Conservation (phyloP, 345 rosid species). For the Salix viminalis region DNA sequence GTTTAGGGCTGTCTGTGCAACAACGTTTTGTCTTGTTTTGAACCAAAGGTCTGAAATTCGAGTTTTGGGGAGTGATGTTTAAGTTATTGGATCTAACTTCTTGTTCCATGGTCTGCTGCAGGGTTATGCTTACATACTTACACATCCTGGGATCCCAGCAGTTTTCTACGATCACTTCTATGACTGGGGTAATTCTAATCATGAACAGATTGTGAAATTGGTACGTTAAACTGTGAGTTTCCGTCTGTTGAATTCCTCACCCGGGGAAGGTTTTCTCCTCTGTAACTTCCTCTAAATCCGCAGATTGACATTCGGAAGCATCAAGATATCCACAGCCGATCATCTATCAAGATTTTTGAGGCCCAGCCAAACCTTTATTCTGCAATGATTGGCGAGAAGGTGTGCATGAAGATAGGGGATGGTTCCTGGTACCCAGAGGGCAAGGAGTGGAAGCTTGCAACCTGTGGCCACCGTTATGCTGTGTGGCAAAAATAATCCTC, state of each 20-base stretch:
- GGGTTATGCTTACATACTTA: slow-evolving; percentile 88
- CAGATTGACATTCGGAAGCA: slow-evolving; percentile 62
- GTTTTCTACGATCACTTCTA: slow-evolving; percentile 85
- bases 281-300: background rate
- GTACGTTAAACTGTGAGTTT: slow-evolving; percentile 24
- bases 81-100: background rate
- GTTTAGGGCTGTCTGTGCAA: no score
- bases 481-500: slow-evolving; percentile 63
- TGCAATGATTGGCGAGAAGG: slow-evolving; percentile 68
- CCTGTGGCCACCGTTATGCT: slow-evolving; percentile 69
- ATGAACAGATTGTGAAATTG: slow-evolving; percentile 71
- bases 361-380: slow-evolving; percentile 67
- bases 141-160: slow-evolving; percentile 86
- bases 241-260: background rate
- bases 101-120: slow-evolving; percentile 20
- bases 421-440: slow-evolving; percentile 90
- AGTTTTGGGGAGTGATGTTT: background rate
- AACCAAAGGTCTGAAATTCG: no score
- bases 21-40: no score
- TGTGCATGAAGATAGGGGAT: slow-evolving; percentile 83
- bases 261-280: background rate
- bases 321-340: slow-evolving; percentile 64
- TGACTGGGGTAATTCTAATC: slow-evolving; percentile 66
- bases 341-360: slow-evolving; percentile 52
- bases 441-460: slow-evolving; percentile 67